Conservation (phyloP, 2,329 filamentous ascomycete genomes). For the Geosmithia putterillii region DNA sequence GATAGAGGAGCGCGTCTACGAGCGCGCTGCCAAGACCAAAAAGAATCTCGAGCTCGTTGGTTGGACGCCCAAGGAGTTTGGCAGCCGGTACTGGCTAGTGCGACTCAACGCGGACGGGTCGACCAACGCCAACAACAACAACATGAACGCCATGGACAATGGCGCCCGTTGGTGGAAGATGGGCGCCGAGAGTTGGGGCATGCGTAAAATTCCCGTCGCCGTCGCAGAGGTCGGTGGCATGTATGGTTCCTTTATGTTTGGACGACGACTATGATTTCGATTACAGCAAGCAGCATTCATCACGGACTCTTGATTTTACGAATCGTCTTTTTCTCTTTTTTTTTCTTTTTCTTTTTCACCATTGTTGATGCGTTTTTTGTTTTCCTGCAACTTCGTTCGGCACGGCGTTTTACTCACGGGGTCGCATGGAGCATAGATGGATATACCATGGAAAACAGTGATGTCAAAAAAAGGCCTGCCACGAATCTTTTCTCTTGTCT, state of each 20-base stretch:
- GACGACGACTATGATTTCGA: constrained; percentile 35
- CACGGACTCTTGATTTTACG: neutral
- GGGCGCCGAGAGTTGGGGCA: constrained; percentile 75
- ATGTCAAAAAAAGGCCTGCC: neutral
- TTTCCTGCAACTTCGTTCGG: neutral
- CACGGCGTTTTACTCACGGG: neutral
- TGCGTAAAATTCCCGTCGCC: constrained; percentile 84
- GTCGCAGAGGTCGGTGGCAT: constrained; percentile 87
- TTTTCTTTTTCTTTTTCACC: neutral
- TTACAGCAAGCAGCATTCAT: constrained; percentile 4
- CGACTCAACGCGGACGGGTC: constrained; percentile 27
- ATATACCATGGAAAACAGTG: neutral
- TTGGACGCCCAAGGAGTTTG: constrained; percentile 61
- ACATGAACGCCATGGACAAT: no score
- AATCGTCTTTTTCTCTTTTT: neutral
- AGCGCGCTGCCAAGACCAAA: constrained; percentile 49
- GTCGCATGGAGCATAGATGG: constrained; percentile 4
- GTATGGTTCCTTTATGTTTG: constrained; percentile 65
- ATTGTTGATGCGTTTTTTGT: neutral
- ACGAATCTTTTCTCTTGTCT: neutral
- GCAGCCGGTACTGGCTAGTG: constrained; percentile 56
- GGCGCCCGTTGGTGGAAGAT: constrained; percentile 66
- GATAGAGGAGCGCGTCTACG: constrained; percentile 55
- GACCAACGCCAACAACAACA: constrained; percentile 6
- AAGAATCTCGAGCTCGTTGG: constrained; percentile 49